Percentiles rank a stretch among this genome's conserved stretches.
These are phyloP conservation scores for Leishmania turanica DNA, from an alignment of 208 protist genomes.

Conservation along the genomic window DNA sequence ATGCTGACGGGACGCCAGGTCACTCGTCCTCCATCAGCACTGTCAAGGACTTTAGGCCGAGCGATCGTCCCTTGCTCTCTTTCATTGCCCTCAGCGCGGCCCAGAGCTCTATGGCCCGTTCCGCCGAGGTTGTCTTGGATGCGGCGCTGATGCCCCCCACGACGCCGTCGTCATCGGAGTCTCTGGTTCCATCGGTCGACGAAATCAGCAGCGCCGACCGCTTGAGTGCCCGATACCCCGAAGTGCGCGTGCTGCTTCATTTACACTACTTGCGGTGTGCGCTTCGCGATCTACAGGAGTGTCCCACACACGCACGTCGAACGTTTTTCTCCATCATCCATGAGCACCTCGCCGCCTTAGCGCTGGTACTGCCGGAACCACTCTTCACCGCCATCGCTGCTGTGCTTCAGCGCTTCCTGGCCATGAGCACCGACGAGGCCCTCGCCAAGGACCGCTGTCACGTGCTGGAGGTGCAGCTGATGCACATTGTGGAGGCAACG, in stretches of 20 bases:
- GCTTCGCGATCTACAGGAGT: conserved; percentile 54
- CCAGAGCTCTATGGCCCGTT: conserved; percentile 28
- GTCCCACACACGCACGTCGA: conserved; percentile 26
- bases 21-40: not conserved
- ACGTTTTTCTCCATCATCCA: conserved; percentile 28
- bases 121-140: conserved; percentile 35
- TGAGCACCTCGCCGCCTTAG: conserved; percentile 34
- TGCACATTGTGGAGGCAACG: conserved; percentile 40
- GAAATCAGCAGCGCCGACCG: not conserved
- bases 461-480: conserved; percentile 48
- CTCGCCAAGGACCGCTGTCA: conserved; percentile 6
- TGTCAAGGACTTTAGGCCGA: conserved; percentile 6
- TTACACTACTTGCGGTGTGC: conserved; percentile 52
- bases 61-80: conserved; percentile 44
- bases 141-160: conserved; percentile 1
- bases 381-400: conserved; percentile 56
- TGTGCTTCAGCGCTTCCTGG: conserved; percentile 27
- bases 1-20: not conserved
- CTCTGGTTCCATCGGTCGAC: not conserved
- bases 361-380: conserved; percentile 61
- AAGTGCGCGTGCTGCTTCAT: conserved; percentile 51
- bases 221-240: conserved; percentile 44
- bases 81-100: conserved; percentile 43
- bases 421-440: conserved; percentile 1
- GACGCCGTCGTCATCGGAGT: not conserved